These are phyloP conservation scores for Juncus inflexus DNA, from an alignment of 176 grass and related monocot genomes.

Conservation along the genomic window DNA sequence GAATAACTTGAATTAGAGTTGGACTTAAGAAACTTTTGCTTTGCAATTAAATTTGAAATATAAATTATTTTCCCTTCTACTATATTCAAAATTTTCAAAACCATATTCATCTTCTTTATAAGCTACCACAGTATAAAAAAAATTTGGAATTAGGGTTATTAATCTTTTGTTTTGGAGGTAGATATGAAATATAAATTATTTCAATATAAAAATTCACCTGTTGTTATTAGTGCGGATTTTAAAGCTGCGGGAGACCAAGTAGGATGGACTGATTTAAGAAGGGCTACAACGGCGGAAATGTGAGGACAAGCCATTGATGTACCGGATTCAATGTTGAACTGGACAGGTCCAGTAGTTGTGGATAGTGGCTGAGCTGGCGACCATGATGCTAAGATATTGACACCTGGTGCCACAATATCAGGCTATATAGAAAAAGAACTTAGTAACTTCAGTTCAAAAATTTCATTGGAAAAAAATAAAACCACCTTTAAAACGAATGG, in stretches of 20 bases:
- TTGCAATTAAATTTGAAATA: too few relatives aligned
- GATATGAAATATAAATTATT: background rate
- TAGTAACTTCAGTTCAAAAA: background rate
- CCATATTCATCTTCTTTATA: too few relatives aligned
- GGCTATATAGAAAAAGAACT: slow-evolving; percentile 40
- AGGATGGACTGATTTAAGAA: slow-evolving; percentile 85
- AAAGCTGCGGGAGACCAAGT: slow-evolving; percentile 82
- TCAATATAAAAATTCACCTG: slow-evolving; percentile 57
- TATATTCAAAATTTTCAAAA: too few relatives aligned
- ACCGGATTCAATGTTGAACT: slow-evolving; percentile 89
- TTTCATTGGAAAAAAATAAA: background rate
- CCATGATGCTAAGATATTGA: slow-evolving; percentile 95
- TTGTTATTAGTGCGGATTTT: slow-evolving; percentile 91
- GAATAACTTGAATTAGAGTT: too few relatives aligned
- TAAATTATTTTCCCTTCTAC: too few relatives aligned
- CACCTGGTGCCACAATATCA: slow-evolving; percentile 82
- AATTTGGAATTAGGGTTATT: slow-evolving; percentile 19
- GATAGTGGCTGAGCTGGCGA: slow-evolving; percentile 65
- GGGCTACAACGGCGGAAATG: slow-evolving; percentile 59
- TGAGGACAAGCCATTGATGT: slow-evolving; percentile 97
- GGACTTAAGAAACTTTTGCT: too few relatives aligned
- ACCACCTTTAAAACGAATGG: slow-evolving; percentile 81
- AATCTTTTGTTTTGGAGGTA: background rate
- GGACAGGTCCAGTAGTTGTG: slow-evolving; percentile 37
- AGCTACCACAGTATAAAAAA: too few relatives aligned